phyloP scores from a whole-genome alignment of 495 filamentous ascomycete genomes.

The Daldinia concentrica region DNA sequence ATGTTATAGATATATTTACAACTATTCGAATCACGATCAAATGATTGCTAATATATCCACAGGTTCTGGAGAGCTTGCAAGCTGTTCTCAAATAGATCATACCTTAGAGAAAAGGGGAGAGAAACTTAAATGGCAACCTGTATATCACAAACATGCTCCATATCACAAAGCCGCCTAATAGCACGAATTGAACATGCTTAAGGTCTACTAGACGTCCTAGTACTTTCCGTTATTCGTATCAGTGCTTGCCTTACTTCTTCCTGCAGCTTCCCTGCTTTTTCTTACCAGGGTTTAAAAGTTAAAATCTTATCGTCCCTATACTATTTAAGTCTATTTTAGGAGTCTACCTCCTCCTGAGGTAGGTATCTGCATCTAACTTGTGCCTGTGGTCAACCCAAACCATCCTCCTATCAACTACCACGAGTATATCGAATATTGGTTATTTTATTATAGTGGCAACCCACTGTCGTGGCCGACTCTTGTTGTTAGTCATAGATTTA shows the following conservation, averaged over 20 bases:
- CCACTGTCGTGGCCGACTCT: constrained; percentile 4
- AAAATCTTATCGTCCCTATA: background rate
- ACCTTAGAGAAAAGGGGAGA: constrained; percentile 19
- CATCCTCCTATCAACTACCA: constrained; percentile 6
- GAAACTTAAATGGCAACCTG: constrained; percentile 38
- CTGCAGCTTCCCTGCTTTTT: constrained; percentile 27
- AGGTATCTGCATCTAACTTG: background rate
- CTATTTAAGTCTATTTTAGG: background rate
- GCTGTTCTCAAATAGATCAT: constrained; percentile 73
- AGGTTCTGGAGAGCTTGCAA: constrained; percentile 81
- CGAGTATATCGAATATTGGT: constrained; percentile 17
- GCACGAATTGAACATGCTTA: constrained; percentile 41
- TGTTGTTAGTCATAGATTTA: background rate
- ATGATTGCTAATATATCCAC: constrained; percentile 37
- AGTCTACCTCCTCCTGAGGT: too few relatives aligned
- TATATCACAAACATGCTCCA: constrained; percentile 47
- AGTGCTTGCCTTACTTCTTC: constrained; percentile 17
- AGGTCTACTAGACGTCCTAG: constrained; percentile 9
- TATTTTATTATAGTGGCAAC: constrained; percentile 16
- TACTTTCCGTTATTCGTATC: constrained; percentile 11
- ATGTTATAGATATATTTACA: constrained; percentile 40
- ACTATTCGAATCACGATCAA: background rate
- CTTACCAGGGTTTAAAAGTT: constrained; percentile 3
- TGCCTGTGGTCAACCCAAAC: background rate
- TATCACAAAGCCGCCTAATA: constrained; percentile 29